Evolutionary conservation across 1,284 basidiomycete species (phyloP), one percentile per base, ranked within the genome.

Genomic region (Rhodotorula sp.): DNA sequence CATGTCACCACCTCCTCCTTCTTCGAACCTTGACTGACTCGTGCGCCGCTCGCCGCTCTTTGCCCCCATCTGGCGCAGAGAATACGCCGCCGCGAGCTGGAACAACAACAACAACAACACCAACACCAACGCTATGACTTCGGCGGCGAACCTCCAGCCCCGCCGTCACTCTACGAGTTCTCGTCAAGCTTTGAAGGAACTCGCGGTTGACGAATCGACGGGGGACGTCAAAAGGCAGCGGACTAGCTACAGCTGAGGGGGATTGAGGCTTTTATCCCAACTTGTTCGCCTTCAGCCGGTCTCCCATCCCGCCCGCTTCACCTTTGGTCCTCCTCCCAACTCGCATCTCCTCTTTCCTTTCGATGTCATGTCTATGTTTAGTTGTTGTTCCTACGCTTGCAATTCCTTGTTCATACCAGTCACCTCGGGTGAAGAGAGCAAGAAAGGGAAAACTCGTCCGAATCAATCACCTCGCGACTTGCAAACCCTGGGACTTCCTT

Each of bases 131-230:
- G 28, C 19, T 18, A n/a, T n/a, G 23, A 12, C 38, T 43, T 58
- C 80, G 81, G 56, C 34, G 47, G 38, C 47, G 81, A 80, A 19
- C 75, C 82, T 45, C 75, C 82, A 48, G 75, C 79, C 62, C 80
- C 78, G 56, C 76, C 61, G 34, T n/a, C 16, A 34, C 10, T 47
- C 52, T 18, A 19, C 19, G 50, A 26, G 43, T 18, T 28, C 50
- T 4, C 43, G 52, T 23, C 31, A 23, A 3, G 57, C 64, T n/a
- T 38, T 64, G 45, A 28, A 28, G 23, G 55, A 64, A 43, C 63
- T 64, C 55, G 38, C 21, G 21, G 31, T 64, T 31, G 63, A 64
- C 47, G 55, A 23, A 5, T 6, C 7, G 31, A 64, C 63, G 26
- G 63, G 63, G 28, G 55, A 28, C 15, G 47, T 57, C 28, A 64